These are phyloP conservation scores for Mycena indigotica DNA, from an alignment of 768 basidiomycete species.

Conservation along the genomic window DNA sequence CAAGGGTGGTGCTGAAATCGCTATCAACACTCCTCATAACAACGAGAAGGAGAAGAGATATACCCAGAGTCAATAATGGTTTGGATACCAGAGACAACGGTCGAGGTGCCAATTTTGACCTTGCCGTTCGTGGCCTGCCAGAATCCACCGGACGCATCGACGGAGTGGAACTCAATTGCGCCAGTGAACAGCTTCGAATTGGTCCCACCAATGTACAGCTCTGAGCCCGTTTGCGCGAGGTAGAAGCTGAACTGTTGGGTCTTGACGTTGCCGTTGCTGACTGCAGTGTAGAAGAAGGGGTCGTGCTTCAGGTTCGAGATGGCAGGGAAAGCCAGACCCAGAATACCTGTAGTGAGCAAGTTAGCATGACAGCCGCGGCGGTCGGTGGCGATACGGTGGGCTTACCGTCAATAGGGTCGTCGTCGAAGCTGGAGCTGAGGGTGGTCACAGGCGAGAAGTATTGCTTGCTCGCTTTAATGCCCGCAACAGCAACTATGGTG, in stretches of 20 bases:
- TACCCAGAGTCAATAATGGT: constrained; percentile 35
- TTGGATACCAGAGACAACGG: constrained; percentile 10
- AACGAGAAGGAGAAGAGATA: not conserved
- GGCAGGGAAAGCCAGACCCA: constrained; percentile 38
- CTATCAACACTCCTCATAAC: too few species aligned
- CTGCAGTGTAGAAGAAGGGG: constrained; percentile 46
- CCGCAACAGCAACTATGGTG: constrained; percentile 10
- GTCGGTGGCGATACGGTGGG: constrained; percentile 26
- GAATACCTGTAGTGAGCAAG: constrained; percentile 6
- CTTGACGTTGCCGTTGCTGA: constrained; percentile 32
- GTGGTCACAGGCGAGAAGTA: constrained; percentile 35
- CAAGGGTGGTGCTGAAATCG: constrained; percentile 39
- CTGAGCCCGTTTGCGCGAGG: constrained; percentile 40
- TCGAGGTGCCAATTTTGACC: constrained; percentile 12
- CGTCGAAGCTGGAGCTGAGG: constrained; percentile 29
- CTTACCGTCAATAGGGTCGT: constrained; percentile 17
- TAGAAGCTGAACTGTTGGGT: constrained; percentile 46
- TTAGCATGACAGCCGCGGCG: constrained; percentile 20
- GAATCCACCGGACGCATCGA: constrained; percentile 25
- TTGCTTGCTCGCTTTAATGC: constrained; percentile 23
- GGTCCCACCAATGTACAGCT: constrained; percentile 54
- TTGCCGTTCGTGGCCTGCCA: constrained; percentile 27
- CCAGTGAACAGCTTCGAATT: constrained; percentile 47
- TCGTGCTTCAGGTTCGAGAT: constrained; percentile 33
- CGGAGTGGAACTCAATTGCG: constrained; percentile 35